phyloP scores from a whole-genome alignment of 2,329 filamentous ascomycete species.

The Neonectria ditissima region DNA sequence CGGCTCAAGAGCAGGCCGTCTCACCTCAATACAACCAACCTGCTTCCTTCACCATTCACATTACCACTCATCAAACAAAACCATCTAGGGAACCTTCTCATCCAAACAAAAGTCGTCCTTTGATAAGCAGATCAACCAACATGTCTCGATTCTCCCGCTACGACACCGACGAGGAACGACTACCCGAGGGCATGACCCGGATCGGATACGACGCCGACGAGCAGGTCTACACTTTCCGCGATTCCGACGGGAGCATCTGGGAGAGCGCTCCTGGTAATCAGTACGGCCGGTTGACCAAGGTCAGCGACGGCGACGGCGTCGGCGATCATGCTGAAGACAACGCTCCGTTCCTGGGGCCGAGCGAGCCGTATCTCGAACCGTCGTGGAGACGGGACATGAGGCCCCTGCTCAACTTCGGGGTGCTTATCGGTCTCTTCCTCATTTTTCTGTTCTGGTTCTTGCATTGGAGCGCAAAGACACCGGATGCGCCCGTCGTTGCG shows the following conservation, averaged over 20 bases:
- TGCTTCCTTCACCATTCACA: not conserved
- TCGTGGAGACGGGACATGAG: constrained; percentile 65
- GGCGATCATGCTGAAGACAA: constrained; percentile 43
- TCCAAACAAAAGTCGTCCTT: not conserved
- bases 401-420: constrained; percentile 69
- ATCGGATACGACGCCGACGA: constrained; percentile 68
- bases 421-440: constrained; percentile 64
- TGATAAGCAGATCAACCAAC: not conserved
- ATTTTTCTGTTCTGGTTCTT: constrained; percentile 64
- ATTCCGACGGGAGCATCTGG: constrained; percentile 61
- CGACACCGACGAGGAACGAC: constrained; percentile 62
- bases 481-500: constrained; percentile 15
- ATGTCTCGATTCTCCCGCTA: constrained; percentile 59
- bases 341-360: constrained; percentile 48
- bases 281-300: constrained; percentile 61
- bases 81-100: not conserved
- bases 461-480: constrained; percentile 45
- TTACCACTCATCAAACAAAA: not conserved
- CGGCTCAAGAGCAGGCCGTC: constrained; percentile 17
- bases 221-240: constrained; percentile 64
- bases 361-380: constrained; percentile 42
- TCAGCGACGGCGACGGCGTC: constrained; percentile 47
- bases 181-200: constrained; percentile 66
- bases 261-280: constrained; percentile 62
- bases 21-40: not conserved